These are phyloP conservation scores for Hordeum marinum DNA, from an alignment of 176 grass and related monocot species.

Conservation along the genomic window DNA sequence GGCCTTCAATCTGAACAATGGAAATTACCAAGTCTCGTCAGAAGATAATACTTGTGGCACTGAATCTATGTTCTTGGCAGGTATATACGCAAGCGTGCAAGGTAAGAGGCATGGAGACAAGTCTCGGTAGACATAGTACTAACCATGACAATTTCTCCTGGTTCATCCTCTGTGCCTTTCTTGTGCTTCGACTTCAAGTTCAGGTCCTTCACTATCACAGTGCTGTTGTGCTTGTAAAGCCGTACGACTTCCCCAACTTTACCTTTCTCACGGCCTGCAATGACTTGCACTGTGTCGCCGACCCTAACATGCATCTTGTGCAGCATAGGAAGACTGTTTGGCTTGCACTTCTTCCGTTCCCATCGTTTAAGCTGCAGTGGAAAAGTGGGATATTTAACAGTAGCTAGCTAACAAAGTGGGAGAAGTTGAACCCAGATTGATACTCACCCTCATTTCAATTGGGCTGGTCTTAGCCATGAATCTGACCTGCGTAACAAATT, in stretches of 20 bases:
- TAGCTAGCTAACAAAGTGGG: neutral
- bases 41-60: neutral
- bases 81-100: neutral
- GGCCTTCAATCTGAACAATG: conserved; percentile 61
- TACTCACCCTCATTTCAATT: conserved; percentile 63
- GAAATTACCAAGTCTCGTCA: neutral
- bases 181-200: conserved; percentile 98
- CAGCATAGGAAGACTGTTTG: conserved; percentile 81
- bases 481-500: conserved; percentile 40
- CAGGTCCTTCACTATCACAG: conserved; percentile 80
- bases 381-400: neutral
- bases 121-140: neutral
- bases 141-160: conserved; percentile 88
- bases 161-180: conserved; percentile 79
- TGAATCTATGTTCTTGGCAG: neutral
- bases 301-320: conserved; percentile 97
- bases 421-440: neutral
- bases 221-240: conserved; percentile 88
- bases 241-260: conserved; percentile 75
- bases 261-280: conserved; percentile 83
- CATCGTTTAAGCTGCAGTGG: conserved; percentile 74
- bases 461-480: conserved; percentile 59
- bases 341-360: conserved; percentile 91
- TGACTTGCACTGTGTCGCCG: conserved; percentile 81
- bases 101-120: neutral